Evolutionary conservation across 352 stramenopile genomes (phyloP).

Genomic region (Phytophthora vignae): DNA sequence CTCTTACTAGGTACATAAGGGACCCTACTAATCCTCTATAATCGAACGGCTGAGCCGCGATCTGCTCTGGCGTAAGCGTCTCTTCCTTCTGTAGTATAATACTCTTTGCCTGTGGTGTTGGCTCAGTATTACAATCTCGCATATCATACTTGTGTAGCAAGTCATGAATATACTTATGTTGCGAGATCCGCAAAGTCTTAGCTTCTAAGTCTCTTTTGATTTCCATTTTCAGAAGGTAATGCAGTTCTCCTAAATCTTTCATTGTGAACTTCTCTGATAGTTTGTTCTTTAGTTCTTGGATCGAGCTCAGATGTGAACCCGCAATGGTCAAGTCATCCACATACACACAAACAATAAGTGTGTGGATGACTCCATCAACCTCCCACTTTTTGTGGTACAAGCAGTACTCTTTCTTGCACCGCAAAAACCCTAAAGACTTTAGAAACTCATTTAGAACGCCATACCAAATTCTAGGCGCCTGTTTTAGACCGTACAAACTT

Average conservation of each 20-base stretch:
- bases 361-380: background rate
- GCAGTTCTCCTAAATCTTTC: too few species aligned
- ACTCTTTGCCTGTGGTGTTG: constrained; percentile 16
- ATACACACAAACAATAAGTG: too few species aligned
- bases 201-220: constrained; percentile 6
- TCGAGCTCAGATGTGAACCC: too few species aligned
- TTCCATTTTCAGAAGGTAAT: constrained; percentile 16
- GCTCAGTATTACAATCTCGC: background rate
- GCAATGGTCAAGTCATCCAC: too few species aligned
- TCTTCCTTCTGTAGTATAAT: constrained; percentile 8
- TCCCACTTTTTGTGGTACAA: constrained; percentile 25
- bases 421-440: background rate
- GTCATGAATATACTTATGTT: constrained; percentile 14
- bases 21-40: constrained; percentile 13
- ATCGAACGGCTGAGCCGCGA: constrained; percentile 11
- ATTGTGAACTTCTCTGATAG: too few species aligned
- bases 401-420: constrained; percentile 17
- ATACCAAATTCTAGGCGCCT: constrained; percentile 18
- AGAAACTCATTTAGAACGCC: constrained; percentile 8
- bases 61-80: background rate
- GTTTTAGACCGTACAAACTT: constrained; percentile 20
- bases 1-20: constrained; percentile 20
- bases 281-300: too few species aligned
- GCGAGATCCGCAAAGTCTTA: constrained; percentile 1
- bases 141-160: constrained; percentile 15